A percentile compares a stretch with the other conserved stretches of the same genome.
Conservation (phyloP, 2,329 filamentous ascomycete genomes). For the Orbilia brochopaga region DNA sequence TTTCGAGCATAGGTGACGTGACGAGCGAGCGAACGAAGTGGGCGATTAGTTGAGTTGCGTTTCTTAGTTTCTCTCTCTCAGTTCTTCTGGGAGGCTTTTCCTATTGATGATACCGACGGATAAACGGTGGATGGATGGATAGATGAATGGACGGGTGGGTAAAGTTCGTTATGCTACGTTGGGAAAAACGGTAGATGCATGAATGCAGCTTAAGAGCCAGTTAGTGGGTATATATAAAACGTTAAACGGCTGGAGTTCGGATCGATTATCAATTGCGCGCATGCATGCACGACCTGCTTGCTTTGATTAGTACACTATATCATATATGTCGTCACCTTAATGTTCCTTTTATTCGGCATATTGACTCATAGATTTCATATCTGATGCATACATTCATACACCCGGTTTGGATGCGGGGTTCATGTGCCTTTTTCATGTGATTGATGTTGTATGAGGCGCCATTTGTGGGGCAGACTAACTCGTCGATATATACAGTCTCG, state of each 20-base stretch:
- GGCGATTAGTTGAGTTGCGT: not conserved
- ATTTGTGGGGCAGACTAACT: too few relatives aligned
- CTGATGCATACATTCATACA: too few relatives aligned
- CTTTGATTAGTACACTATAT: not conserved
- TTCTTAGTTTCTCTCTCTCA: slow-evolving; percentile 6
- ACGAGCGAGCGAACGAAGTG: not conserved
- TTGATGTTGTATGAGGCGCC: too few relatives aligned
- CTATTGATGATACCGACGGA: not conserved
- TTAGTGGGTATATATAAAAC: not conserved
- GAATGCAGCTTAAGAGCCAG: not conserved
- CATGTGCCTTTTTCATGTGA: too few relatives aligned
- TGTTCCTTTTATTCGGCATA: too few relatives aligned
- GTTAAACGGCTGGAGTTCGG: slow-evolving; percentile 4
- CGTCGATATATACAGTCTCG: too few relatives aligned
- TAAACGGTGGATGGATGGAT: too few relatives aligned
- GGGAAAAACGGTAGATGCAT: not conserved
- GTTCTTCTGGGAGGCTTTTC: not conserved
- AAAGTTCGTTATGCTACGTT: not conserved
- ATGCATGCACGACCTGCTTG: not conserved
- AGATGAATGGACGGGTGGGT: not conserved
- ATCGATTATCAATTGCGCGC: not conserved
- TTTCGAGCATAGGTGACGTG: slow-evolving; percentile 14
- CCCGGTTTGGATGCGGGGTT: too few relatives aligned
- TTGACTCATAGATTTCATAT: too few relatives aligned
- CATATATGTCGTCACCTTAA: not conserved